Percentiles rank a stretch among this genome's conserved stretches.
These are phyloP conservation scores for Yarrowia sp. DNA, from an alignment of 805 yeast species.

Conservation along the genomic window DNA sequence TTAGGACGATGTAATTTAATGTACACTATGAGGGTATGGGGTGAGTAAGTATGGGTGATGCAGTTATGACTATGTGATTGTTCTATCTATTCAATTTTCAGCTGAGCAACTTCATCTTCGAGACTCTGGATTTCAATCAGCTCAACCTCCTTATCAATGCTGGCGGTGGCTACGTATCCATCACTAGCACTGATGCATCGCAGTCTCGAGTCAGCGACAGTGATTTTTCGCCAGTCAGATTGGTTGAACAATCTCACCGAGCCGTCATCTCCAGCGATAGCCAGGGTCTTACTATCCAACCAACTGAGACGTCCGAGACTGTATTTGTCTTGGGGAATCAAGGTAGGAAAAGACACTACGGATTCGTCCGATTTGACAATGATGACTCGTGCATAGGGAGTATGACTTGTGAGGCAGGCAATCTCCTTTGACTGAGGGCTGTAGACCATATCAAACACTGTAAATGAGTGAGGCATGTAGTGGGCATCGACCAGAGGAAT, in stretches of 20 bases:
- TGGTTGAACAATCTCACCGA: not conserved
- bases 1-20: slow-evolving; percentile 5
- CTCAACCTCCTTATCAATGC: slow-evolving; percentile 6
- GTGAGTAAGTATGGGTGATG: no score
- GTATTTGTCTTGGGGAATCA: slow-evolving; percentile 21
- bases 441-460: slow-evolving; percentile 21
- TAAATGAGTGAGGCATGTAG: slow-evolving; percentile 13
- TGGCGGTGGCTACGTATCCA: not conserved
- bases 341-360: not conserved
- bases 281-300: not conserved
- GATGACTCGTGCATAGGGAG: slow-evolving; percentile 8
- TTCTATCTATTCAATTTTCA: not conserved
- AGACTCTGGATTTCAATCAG: not conserved
- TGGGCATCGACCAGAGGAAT: slow-evolving; percentile 10
- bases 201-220: not conserved
- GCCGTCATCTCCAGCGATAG: slow-evolving; percentile 18
- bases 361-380: not conserved
- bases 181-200: not conserved
- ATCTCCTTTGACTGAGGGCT: not conserved
- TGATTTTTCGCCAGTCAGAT: not conserved
- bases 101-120: not conserved
- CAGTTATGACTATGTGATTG: no score
- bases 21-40: slow-evolving; percentile 5
- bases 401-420: not conserved
- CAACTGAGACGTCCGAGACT: slow-evolving; percentile 2